Evolutionary conservation across 148 eudicot species (phyloP), one percentile per base, ranked within the genome.

Genomic region (Cornus suecica): DNA sequence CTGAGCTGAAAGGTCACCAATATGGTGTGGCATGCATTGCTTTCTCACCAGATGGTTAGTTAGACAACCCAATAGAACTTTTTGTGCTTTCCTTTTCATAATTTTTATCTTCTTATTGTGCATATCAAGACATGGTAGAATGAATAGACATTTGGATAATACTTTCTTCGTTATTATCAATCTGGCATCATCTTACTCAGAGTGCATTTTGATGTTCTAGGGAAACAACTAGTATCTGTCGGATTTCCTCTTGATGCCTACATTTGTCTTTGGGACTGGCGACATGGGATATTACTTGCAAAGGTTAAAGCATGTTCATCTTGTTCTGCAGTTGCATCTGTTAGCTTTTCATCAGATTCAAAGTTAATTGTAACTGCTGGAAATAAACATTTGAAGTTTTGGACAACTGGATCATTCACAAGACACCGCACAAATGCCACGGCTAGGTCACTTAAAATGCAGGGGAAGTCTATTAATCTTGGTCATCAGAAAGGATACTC

Each of bases 31-130:
- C 82, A 28, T 88, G 87, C 80, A 72, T 80, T 65, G 80, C 80
- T 68, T 85, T 88, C 68, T 86, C 92, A 74, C 88, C 87, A 72
- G 87, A 88, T 76, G 90, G 92, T 88, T 74, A 80, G 92, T 77
- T 73, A 24, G 54, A 45, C 73, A 70, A 72, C 71, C 74, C 73
- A 58, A 72, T 80, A 74, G 70, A 22, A 69, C 69, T 60, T 63
- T 70, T 28, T 27, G 64, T 26, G 41, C 73, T 62, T 54, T 26
- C 8, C 9, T 24, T 60, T 30, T 37, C 66, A 56, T 34, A 30
- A 13, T 60, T 45, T 34, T 24, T 24, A 7, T 37, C 45, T 25
- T 37, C n/a, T 30, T 27, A 26, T 32, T 30, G 20, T 23, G 51
- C 51, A 63, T 68, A 25, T 60, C 30, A 14, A 32, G 62, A 13